A percentile compares a stretch with the other conserved stretches of the same genome.
Evolutionary conservation across 176 grass and related monocot species (phyloP).

Genomic region (Alopecurus myosuroides): DNA sequence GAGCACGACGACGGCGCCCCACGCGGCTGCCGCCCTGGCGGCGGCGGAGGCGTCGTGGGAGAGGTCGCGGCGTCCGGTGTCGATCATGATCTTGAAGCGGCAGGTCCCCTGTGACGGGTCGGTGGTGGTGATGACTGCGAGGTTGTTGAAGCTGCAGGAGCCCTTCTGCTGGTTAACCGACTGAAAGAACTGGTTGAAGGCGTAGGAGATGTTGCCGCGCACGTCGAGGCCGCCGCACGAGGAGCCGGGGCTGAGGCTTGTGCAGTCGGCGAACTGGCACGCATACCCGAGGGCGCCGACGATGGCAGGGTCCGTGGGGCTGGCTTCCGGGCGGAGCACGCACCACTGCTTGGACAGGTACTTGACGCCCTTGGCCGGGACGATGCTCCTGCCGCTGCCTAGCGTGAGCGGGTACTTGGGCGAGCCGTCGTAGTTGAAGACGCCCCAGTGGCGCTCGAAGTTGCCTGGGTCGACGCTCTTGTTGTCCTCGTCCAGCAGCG

Average conservation of each 20-base stretch:
- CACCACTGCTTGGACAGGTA: constrained; percentile 84
- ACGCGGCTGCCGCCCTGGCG: not conserved
- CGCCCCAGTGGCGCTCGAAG: constrained; percentile 97
- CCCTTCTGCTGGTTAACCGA: constrained; percentile 51
- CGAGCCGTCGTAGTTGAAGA: constrained; percentile 92
- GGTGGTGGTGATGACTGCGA: constrained; percentile 54
- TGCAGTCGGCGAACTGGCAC: constrained; percentile 81
- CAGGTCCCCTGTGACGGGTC: constrained; percentile 70
- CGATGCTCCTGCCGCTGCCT: constrained; percentile 26
- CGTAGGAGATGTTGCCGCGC: constrained; percentile 72
- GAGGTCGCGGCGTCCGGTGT: constrained; percentile 51
- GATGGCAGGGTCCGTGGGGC: constrained; percentile 30
- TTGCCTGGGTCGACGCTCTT: constrained; percentile 85
- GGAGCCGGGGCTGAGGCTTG: constrained; percentile 72
- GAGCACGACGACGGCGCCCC: not conserved
- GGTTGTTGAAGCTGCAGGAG: constrained; percentile 56
- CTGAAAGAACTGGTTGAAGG: constrained; percentile 94
- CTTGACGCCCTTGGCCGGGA: constrained; percentile 60
- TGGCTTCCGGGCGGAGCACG: constrained; percentile 51
- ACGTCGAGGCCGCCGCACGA: constrained; percentile 56
- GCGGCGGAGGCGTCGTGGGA: not conserved
- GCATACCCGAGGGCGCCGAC: constrained; percentile 41
- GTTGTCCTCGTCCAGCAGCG: constrained; percentile 79
- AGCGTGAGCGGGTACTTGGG: constrained; percentile 61
- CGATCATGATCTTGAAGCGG: constrained; percentile 78